Evolutionary conservation across 2,329 filamentous ascomycete genomes (phyloP).

Genomic region (Colletotrichum sp.): DNA sequence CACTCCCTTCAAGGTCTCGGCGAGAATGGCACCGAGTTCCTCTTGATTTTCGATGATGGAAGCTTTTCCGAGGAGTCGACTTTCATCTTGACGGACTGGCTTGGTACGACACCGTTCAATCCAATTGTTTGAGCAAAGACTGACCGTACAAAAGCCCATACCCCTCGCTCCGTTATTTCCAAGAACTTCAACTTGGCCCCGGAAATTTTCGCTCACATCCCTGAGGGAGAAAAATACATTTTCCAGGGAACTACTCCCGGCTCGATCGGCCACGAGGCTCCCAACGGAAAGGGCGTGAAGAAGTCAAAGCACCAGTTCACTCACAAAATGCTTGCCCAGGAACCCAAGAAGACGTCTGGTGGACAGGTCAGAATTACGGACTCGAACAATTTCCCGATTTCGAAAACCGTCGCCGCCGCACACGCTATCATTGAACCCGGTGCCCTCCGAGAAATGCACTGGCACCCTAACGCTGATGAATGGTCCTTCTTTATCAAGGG

Average conservation of each 20-base stretch:
- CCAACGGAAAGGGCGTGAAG: conserved; percentile 65
- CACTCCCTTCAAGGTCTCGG: conserved; percentile 65
- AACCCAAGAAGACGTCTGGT: conserved; percentile 69
- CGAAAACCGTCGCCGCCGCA: conserved; percentile 74
- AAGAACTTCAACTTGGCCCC: conserved; percentile 79
- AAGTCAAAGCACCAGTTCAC: conserved; percentile 73
- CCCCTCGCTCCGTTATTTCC: conserved; percentile 71
- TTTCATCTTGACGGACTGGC: conserved; percentile 76
- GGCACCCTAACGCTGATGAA: conserved; percentile 80
- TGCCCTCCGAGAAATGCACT: conserved; percentile 80
- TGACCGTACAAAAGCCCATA: conserved; percentile 57
- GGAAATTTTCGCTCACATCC: conserved; percentile 72
- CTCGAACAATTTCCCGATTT: conserved; percentile 75
- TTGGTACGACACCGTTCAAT: conserved; percentile 49
- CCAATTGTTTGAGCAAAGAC: background rate
- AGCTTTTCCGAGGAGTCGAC: conserved; percentile 67
- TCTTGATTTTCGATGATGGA: conserved; percentile 54
- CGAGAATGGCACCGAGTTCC: conserved; percentile 33
- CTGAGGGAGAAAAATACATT: conserved; percentile 75
- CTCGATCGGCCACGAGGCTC: conserved; percentile 69
- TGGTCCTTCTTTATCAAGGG: conserved; percentile 82
- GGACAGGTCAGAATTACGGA: conserved; percentile 78
- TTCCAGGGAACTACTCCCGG: conserved; percentile 73
- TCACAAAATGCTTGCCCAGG: conserved; percentile 74
- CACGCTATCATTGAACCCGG: conserved; percentile 74